These are phyloP conservation scores for Exidia glandulosa DNA, from an alignment of 768 basidiomycete genomes.

Conservation along the genomic window DNA sequence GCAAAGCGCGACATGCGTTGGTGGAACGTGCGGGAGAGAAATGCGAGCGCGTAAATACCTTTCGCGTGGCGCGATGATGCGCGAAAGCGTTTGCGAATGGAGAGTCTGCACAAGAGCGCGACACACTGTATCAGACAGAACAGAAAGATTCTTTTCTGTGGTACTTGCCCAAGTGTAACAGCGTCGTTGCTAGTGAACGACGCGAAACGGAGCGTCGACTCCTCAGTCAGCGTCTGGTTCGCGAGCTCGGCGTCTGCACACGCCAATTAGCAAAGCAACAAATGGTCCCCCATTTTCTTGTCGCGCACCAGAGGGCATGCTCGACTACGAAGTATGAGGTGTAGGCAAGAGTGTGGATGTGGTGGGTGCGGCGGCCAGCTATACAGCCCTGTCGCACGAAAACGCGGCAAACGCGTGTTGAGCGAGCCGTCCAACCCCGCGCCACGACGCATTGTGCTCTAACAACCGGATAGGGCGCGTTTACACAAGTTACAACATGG, in stretches of 20 bases:
- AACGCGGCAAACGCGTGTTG: neutral
- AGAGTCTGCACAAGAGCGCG: slow-evolving; percentile 33
- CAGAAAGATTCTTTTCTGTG: neutral
- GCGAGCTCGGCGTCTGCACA: slow-evolving; percentile 54
- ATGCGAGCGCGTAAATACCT: slow-evolving; percentile 32
- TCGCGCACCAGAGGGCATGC: neutral
- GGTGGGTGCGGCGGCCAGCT: neutral
- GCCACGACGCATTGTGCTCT: too few relatives aligned
- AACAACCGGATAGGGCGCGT: too few relatives aligned
- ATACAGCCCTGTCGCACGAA: neutral
- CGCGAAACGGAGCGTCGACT: slow-evolving; percentile 56
- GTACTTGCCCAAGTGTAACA: slow-evolving; percentile 40
- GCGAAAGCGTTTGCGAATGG: slow-evolving; percentile 75
- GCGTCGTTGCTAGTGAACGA: slow-evolving; percentile 71
- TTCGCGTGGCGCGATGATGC: slow-evolving; percentile 56
- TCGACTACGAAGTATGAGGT: neutral
- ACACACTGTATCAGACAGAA: neutral
- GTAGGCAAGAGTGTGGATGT: neutral
- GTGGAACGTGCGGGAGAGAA: neutral
- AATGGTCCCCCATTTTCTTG: neutral
- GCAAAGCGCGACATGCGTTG: slow-evolving; percentile 1
- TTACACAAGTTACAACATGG: too few relatives aligned
- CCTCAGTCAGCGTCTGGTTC: slow-evolving; percentile 58
- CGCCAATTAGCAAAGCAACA: neutral
- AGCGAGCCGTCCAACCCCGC: too few relatives aligned